A percentile compares a stretch with the other conserved stretches of the same genome.
phyloP scores from a whole-genome alignment of 192 early-diverging fungal species.

The Gryganskiella cystojenkinii region DNA sequence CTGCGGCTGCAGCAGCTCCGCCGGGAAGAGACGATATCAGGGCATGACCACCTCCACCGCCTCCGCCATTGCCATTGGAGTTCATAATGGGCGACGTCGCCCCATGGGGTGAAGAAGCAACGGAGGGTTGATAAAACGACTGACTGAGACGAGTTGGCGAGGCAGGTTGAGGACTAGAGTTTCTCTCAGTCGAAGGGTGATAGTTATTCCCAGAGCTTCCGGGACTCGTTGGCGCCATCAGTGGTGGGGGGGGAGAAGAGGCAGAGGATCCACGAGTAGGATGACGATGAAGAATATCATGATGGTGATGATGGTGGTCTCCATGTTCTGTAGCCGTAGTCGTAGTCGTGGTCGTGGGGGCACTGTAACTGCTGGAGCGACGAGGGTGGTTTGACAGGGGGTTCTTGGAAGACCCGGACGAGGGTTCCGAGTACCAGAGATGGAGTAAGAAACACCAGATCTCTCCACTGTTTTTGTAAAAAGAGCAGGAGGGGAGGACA shows the following conservation, averaged over 20 bases:
- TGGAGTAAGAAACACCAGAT: constrained; percentile 50
- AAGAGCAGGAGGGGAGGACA: not conserved
- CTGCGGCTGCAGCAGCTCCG: constrained; percentile 26
- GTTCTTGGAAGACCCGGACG: constrained; percentile 14
- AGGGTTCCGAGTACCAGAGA: constrained; percentile 49
- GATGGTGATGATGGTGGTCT: not conserved
- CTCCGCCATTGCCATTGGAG: not conserved
- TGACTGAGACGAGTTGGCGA: constrained; percentile 40
- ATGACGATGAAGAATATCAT: not conserved
- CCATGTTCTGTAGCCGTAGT: not conserved
- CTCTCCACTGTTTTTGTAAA: constrained; percentile 19
- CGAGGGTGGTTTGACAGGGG: constrained; percentile 17
- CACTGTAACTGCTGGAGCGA: constrained; percentile 21
- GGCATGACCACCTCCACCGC: no score
- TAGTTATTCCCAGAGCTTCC: not conserved
- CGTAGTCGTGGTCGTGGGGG: not conserved
- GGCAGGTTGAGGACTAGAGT: constrained; percentile 28
- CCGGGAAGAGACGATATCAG: constrained; percentile 28
- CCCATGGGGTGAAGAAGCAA: constrained; percentile 21
- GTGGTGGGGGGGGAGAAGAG: not conserved
- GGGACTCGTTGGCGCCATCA: constrained; percentile 24
- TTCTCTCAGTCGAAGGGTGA: constrained; percentile 1
- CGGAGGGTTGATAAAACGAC: constrained; percentile 36
- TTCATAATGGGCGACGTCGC: constrained; percentile 20
- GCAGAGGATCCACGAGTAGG: not conserved